Evolutionary conservation across 768 basidiomycete genomes (phyloP), one percentile per base, ranked within the genome.

Genomic region (Lentinula lateritia): DNA sequence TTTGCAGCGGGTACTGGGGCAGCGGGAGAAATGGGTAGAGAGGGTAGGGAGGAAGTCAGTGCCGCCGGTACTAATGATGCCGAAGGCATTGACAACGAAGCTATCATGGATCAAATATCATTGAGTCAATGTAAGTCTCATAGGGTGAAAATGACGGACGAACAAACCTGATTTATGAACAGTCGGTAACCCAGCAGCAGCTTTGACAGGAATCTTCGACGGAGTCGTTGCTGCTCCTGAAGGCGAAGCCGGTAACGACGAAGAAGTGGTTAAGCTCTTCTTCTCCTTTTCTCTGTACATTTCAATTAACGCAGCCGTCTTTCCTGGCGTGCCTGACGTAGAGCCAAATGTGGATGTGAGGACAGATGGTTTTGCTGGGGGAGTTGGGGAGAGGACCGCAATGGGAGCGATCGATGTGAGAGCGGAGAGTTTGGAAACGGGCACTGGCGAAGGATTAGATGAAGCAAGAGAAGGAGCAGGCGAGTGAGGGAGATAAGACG

Each of bases 261-360:
- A 54, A 28, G 28, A 28, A 28, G 28, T 28, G 28, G 2, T 28
- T 12, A 39, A 16, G 65, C 73, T 60, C 59, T 78, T 82, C 66
- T 80, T 83, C 77, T 85, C 89, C 28, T 75, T 76, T 74, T 93
- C 88, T 55, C 90, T 84, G 66, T 92, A 93, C 89, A 93, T 89
- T 71, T 92, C 90, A 66, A 93, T 93, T 55, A 93, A 78, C 1
- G 86, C 83, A 3, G 89, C 86, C 0, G 90, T 91, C 74, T 86
- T 89, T 75, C 85, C 86, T 16, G 76, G 73, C 13, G 75, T 61
- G 16, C 66, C 56, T 52, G 70, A 55, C 43, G 68, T 72, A 36
- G 46, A 48, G 20, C 46, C 46, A 8, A 48, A 23, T 48, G 67
- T 34, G 6, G 41, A 34, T n/a, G 41, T 46, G 4, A 43, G 15